Conservation (phyloP, 2,329 filamentous ascomycete species). For the Talaromyces piceae region DNA sequence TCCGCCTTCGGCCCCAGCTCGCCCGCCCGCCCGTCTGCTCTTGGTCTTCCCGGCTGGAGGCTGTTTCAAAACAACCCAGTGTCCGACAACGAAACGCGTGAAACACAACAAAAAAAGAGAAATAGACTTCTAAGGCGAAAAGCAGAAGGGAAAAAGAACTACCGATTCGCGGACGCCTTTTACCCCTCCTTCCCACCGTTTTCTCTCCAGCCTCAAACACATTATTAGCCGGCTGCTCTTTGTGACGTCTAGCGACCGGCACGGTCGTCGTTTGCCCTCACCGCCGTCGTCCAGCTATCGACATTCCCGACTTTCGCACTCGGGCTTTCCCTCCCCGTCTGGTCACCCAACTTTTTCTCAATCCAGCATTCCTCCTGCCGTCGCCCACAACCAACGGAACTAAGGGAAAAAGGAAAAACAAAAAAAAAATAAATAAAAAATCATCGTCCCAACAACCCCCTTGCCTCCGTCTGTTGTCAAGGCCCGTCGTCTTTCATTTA, state of each 20-base stretch:
- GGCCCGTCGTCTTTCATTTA: constrained; percentile 22
- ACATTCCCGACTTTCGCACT: constrained; percentile 2
- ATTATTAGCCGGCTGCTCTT: background rate
- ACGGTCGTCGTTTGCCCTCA: no score
- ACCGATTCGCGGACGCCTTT: background rate
- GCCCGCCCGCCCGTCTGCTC: constrained; percentile 13
- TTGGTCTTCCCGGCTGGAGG: constrained; percentile 13
- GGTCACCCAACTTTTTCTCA: constrained; percentile 18
- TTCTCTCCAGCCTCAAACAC: background rate
- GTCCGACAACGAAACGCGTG: constrained; percentile 15
- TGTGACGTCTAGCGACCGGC: background rate
- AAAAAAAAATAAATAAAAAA: no score
- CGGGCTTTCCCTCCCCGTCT: constrained; percentile 29
- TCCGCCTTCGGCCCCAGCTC: no score
- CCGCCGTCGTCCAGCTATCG: constrained; percentile 12
- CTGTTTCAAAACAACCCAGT: constrained; percentile 25
- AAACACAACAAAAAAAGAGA: background rate
- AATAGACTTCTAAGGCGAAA: background rate
- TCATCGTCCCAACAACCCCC: constrained; percentile 20
- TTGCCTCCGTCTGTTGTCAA: constrained; percentile 27
- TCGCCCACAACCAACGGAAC: constrained; percentile 5
- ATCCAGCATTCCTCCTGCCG: constrained; percentile 26
- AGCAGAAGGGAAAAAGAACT: background rate
- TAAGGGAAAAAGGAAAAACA: no score
- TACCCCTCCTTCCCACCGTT: background rate